phyloP scores from a whole-genome alignment of 148 eudicot species.

The Rhododendron henanense region DNA sequence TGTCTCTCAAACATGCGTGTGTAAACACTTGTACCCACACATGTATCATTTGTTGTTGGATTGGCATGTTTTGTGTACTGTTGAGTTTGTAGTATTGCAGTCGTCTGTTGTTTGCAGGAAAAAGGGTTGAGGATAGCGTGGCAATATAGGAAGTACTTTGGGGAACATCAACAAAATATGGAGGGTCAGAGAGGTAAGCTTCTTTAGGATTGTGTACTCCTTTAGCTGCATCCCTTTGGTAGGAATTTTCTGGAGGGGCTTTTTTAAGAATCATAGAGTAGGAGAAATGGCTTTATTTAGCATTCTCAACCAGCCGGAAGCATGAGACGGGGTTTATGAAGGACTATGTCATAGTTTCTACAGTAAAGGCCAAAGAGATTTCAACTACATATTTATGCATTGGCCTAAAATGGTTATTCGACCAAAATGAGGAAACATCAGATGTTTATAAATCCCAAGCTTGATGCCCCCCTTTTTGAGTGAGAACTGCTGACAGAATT shows the following conservation, averaged over 20 bases:
- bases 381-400: not conserved
- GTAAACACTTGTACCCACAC: not conserved
- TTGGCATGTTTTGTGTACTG: not conserved
- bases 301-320: not conserved
- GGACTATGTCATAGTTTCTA: not conserved
- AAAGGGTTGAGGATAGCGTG: conserved; percentile 89
- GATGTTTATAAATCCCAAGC: not conserved
- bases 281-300: not conserved
- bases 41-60: not conserved
- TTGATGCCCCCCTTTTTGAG: not conserved
- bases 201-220: not conserved
- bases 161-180: conserved; percentile 43
- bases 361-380: not conserved
- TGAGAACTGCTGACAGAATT: not conserved
- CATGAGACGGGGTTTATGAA: not conserved
- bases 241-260: not conserved
- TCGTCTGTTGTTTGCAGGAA: conserved; percentile 37
- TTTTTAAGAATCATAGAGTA: not conserved
- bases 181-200: conserved; percentile 52
- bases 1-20: not conserved
- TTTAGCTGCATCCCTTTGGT: not conserved
- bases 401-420: not conserved
- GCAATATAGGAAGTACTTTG: conserved; percentile 89
- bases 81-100: not conserved
- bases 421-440: not conserved